Conservation (phyloP, 2,329 filamentous ascomycete genomes). For the Penicillium griseofulvum region DNA sequence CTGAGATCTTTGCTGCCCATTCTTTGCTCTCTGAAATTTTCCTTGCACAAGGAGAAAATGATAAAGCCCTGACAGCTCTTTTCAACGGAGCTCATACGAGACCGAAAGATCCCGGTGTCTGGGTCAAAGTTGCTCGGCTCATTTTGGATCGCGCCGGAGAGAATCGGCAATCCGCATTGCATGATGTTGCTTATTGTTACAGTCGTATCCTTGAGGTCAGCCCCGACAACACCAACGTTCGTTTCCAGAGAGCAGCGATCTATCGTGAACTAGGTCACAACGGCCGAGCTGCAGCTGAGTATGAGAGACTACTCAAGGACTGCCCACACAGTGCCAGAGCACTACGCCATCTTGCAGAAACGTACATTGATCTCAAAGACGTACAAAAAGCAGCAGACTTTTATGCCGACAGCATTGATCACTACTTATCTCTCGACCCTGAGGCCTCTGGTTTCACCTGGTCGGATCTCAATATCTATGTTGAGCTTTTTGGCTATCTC, state of each 20-base stretch:
- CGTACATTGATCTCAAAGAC: constrained; percentile 53
- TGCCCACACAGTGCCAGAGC: constrained; percentile 55
- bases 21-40: constrained; percentile 60
- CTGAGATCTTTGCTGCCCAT: constrained; percentile 62
- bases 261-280: constrained; percentile 52
- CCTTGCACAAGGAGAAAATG: constrained; percentile 53
- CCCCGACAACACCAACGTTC: constrained; percentile 51
- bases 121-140: constrained; percentile 57
- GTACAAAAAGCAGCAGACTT: constrained; percentile 48
- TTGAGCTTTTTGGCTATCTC: constrained; percentile 71
- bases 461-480: constrained; percentile 81
- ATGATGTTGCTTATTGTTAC: constrained; percentile 54
- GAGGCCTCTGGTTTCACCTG: constrained; percentile 58
- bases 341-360: constrained; percentile 56
- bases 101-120: constrained; percentile 54
- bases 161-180: constrained; percentile 41
- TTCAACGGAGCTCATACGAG: constrained; percentile 59
- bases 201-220: constrained; percentile 55
- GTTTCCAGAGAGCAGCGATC: constrained; percentile 55
- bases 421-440: constrained; percentile 47
- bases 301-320: constrained; percentile 55
- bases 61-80: constrained; percentile 56
- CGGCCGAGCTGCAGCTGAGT: constrained; percentile 49
- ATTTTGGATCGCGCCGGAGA: constrained; percentile 51
- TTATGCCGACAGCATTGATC: constrained; percentile 54